Conservation (phyloP, 257 asterid species). For the Solanum medicagineum region DNA sequence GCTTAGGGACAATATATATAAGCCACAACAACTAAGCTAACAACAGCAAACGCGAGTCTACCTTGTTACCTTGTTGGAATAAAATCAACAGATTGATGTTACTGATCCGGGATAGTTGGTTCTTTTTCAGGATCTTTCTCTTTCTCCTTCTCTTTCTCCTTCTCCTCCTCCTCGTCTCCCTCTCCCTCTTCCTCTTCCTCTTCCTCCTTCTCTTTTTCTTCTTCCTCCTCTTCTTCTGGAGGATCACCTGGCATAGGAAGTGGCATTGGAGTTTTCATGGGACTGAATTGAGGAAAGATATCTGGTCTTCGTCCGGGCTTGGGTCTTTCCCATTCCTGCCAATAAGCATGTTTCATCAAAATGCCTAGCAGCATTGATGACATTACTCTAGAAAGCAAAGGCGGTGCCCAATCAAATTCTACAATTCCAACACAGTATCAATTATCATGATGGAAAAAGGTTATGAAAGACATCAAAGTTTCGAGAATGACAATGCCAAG, state of each 20-base stretch:
- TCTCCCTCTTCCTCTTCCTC: constrained; percentile 38
- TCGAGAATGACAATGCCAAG: background rate
- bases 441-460: background rate
- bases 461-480: background rate
- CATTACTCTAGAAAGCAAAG: background rate
- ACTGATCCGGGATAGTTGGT: constrained; percentile 33
- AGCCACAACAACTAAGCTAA: background rate
- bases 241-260: constrained; percentile 13
- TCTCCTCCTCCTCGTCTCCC: constrained; percentile 35
- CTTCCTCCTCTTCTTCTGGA: constrained; percentile 67
- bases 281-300: constrained; percentile 82
- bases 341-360: background rate
- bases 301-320: constrained; percentile 19
- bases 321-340: constrained; percentile 10
- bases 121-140: constrained; percentile 24
- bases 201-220: constrained; percentile 49
- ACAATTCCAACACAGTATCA: background rate
- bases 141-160: constrained; percentile 37
- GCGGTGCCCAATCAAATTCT: background rate
- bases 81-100: background rate
- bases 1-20: too few relatives aligned
- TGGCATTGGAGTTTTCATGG: constrained; percentile 69
- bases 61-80: background rate
- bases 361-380: background rate
- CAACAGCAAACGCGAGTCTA: background rate